Evolutionary conservation across 495 filamentous ascomycete species (phyloP).

Genomic region (Neurospora sp.): DNA sequence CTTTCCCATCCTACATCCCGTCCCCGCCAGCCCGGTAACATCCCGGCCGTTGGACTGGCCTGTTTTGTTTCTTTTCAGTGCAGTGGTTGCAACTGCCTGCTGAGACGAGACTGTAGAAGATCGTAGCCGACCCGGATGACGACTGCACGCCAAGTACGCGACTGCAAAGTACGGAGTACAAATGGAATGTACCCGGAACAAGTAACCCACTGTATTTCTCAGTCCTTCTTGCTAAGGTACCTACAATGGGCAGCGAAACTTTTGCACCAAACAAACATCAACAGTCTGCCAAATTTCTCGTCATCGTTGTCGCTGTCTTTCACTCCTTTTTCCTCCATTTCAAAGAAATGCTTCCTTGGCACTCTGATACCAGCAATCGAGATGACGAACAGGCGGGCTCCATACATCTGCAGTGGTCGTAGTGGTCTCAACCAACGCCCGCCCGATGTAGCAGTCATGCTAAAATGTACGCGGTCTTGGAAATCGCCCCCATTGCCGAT

Average conservation of each 20-base stretch:
- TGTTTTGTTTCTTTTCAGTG: neutral
- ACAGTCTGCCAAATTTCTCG: neutral
- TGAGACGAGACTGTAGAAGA: neutral
- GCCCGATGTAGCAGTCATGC: neutral
- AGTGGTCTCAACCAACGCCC: neutral
- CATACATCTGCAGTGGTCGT: neutral
- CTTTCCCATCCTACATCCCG: neutral
- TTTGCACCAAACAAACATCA: neutral
- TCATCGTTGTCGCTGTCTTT: neutral
- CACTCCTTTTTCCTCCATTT: neutral
- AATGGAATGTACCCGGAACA: no score
- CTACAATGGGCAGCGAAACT: neutral
- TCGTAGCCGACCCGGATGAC: neutral
- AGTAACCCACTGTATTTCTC: neutral
- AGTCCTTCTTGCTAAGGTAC: neutral
- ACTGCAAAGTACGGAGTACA: neutral
- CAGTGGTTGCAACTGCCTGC: neutral
- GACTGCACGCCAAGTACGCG: neutral
- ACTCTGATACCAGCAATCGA: neutral
- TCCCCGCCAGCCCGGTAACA: neutral
- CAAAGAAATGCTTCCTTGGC: neutral
- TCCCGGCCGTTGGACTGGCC: neutral
- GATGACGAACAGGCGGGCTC: neutral
- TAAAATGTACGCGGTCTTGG: neutral
- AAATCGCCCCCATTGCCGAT: neutral